These are phyloP conservation scores for Fraxinus floribunda DNA, from an alignment of 305 asterid species.

Conservation along the genomic window DNA sequence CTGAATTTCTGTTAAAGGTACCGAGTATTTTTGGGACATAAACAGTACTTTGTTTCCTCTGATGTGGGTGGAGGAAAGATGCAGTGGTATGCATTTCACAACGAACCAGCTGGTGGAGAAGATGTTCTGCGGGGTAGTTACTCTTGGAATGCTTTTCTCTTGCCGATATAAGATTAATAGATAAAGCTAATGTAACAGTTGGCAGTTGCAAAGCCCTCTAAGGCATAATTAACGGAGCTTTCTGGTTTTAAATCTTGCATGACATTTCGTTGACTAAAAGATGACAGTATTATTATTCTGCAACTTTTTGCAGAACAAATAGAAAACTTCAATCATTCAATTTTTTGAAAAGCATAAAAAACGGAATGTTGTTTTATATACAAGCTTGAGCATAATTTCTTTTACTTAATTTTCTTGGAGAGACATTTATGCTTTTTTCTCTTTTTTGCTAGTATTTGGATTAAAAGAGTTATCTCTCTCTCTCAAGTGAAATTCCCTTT, in stretches of 20 bases:
- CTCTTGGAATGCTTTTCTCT: neutral
- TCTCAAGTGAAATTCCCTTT: neutral
- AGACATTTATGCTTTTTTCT: neutral
- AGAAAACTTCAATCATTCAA: neutral
- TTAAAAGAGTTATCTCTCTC: neutral
- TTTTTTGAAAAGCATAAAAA: neutral
- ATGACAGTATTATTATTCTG: neutral
- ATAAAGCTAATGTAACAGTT: neutral
- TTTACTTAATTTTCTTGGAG: neutral
- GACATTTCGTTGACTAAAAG: neutral
- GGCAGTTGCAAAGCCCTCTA: neutral
- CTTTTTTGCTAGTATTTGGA: neutral
- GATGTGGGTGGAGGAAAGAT: conserved; percentile 97
- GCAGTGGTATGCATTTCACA: conserved; percentile 98
- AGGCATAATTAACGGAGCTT: neutral
- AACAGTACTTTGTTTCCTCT: conserved; percentile 92
- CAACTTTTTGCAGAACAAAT: neutral
- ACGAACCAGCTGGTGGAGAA: conserved; percentile 72
- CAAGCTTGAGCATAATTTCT: neutral
- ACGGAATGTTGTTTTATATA: neutral
- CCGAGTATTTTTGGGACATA: conserved; percentile 93
- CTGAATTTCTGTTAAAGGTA: conserved; percentile 50
- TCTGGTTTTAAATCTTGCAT: neutral
- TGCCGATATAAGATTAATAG: neutral
- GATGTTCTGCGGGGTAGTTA: conserved; percentile 59